Conservation (phyloP, 2,329 filamentous ascomycete genomes). For the Beauveria sp. region DNA sequence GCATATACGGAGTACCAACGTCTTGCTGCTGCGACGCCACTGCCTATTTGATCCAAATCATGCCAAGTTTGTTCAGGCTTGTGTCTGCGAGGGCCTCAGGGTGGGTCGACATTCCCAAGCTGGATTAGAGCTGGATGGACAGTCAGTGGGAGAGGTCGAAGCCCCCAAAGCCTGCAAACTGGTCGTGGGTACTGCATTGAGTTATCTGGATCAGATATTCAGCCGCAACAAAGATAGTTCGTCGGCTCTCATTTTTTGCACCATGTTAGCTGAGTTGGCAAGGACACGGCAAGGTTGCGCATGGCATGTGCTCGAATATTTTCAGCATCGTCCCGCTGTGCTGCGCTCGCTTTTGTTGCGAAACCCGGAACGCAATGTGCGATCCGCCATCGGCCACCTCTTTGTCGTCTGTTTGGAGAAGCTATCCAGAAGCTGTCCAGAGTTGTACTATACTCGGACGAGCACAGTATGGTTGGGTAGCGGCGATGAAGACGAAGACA, state of each 20-base stretch:
- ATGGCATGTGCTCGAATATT: constrained; percentile 54
- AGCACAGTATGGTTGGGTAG: background rate
- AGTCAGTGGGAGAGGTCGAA: background rate
- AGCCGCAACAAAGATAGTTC: constrained; percentile 62
- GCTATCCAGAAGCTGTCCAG: constrained; percentile 42
- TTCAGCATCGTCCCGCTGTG: constrained; percentile 44
- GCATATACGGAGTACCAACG: constrained; percentile 67
- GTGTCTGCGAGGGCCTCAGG: constrained; percentile 35
- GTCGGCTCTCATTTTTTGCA: constrained; percentile 50
- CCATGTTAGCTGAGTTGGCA: constrained; percentile 41
- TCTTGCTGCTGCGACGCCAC: constrained; percentile 64
- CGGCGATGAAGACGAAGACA: constrained; percentile 4
- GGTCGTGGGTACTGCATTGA: constrained; percentile 48
- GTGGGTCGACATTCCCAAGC: background rate
- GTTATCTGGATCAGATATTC: constrained; percentile 69
- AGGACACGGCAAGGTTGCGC: constrained; percentile 47
- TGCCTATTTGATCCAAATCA: constrained; percentile 72
- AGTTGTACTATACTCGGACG: constrained; percentile 32
- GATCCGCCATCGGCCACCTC: constrained; percentile 42
- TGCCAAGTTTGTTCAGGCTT: constrained; percentile 54
- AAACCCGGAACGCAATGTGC: constrained; percentile 49
- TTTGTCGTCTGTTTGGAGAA: constrained; percentile 45
- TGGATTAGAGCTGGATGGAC: background rate
- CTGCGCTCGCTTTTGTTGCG: constrained; percentile 60
- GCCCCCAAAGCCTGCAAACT: constrained; percentile 30